Base-by-base conservation (phyloP, 768 basidiomycete species). In the Crepidotus variabilis region DNA sequence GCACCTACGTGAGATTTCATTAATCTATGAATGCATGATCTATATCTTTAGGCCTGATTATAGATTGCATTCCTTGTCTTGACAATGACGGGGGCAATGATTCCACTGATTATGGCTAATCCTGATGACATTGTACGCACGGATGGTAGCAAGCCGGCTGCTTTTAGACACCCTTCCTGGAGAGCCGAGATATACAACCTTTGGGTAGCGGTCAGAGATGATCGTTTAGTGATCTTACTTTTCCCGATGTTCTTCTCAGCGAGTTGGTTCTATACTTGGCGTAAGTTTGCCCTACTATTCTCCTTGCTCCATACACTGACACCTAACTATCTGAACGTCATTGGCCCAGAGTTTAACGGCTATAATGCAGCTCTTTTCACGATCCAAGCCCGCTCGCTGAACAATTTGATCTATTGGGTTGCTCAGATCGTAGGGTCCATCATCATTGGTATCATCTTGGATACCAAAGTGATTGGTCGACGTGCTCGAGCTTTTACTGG, bases 181-280 rank as follows among this genome's bases (percentile, higher is more conserved):
- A 88, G 81, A 65, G 76, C 78, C 21, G 91, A 93, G 67, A 72
- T 93, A 52, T 76, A 78, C 58, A 85, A 85, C 9, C 79, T 93
- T 20, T 90, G 79, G 71, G 61, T 86, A 47, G 81, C 87, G 2
- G 73, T 94, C 46, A 78, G 72, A 55, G 85, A 80, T 11, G 91
- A 93, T 63, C 88, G 87, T 0, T 75, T 78, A 71, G 82, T 94
- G 61, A 57, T 91, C n/a, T 72, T 90, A 2, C 78, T 92, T 20
- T 89, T 93, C 75, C 92, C 91, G 10, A 88, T 92, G 86, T 92
- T 92, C 71, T 83, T 91, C 54, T 82, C 87, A 6, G 87, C 85
- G 43, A 92, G 91, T 67, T 92, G 87, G 81, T 91, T 91, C 72
- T 91, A 91, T 65, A 86, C 90, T 2, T 92, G 88, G 87, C 88